phyloP scores from a whole-genome alignment of 441 rosid genomes.

The Biscutella laevigata region DNA sequence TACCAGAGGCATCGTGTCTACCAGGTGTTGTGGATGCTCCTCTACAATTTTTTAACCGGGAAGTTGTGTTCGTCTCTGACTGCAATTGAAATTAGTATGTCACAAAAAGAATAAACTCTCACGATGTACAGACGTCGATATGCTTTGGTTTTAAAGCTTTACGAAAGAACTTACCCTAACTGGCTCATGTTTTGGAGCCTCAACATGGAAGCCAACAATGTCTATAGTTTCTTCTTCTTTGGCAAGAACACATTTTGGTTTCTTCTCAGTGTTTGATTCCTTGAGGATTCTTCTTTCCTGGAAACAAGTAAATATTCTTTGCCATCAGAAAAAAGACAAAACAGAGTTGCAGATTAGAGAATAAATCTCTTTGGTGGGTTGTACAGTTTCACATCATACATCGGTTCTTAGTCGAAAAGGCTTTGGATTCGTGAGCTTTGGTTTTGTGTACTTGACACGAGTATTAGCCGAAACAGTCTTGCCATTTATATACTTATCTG shows the following conservation, averaged over 20 bases:
- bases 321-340: neutral
- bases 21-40: conserved; percentile 9
- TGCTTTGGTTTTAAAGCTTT: too few relatives aligned
- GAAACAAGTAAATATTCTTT: conserved; percentile 8
- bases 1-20: too few relatives aligned
- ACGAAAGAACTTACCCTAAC: conserved; percentile 20
- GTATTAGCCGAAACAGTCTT: conserved; percentile 22
- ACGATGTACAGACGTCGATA: neutral
- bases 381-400: conserved; percentile 33
- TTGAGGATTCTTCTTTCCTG: conserved; percentile 68
- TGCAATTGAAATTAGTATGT: conserved; percentile 2
- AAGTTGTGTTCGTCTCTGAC: conserved; percentile 17
- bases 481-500: conserved; percentile 35
- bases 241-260: conserved; percentile 27
- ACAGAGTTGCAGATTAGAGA: neutral
- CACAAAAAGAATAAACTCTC: neutral
- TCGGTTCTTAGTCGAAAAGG: conserved; percentile 86
- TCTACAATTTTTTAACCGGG: conserved; percentile 5
- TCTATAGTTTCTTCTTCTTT: conserved; percentile 34
- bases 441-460: conserved; percentile 44
- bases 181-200: conserved; percentile 13
- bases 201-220: conserved; percentile 11
- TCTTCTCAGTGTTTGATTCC: conserved; percentile 65
- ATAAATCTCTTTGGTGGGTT: neutral
- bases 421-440: conserved; percentile 76